phyloP scores from a whole-genome alignment of 2,329 filamentous ascomycete species.

The Davidsoniella eucalypti region DNA sequence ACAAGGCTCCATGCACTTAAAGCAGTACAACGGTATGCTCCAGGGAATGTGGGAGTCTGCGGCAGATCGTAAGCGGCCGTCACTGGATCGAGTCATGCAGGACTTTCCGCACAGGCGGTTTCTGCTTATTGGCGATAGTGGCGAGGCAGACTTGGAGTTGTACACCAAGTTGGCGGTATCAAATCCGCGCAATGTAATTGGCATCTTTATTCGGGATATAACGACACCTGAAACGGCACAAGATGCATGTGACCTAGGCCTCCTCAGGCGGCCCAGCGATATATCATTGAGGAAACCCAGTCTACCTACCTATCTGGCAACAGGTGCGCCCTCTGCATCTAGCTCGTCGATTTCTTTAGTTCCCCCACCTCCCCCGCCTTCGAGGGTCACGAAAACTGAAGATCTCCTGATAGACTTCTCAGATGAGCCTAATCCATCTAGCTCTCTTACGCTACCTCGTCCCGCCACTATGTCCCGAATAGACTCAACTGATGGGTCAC shows the following conservation, averaged over 20 bases:
- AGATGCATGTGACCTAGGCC: slow-evolving; percentile 16
- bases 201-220: slow-evolving; percentile 87
- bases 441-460: not conserved
- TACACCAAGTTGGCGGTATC: slow-evolving; percentile 85
- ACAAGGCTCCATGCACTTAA: slow-evolving; percentile 79
- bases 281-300: not conserved
- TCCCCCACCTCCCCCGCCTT: not conserved
- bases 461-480: not conserved
- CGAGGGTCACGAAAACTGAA: slow-evolving; percentile 27
- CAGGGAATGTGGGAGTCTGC: slow-evolving; percentile 97
- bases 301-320: not conserved
- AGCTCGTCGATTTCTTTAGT: not conserved
- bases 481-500: not conserved
- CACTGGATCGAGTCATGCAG: slow-evolving; percentile 64
- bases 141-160: slow-evolving; percentile 90
- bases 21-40: slow-evolving; percentile 92
- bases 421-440: slow-evolving; percentile 19
- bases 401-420: slow-evolving; percentile 42
- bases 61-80: slow-evolving; percentile 81
- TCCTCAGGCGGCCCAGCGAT: not conserved
- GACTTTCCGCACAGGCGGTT: slow-evolving; percentile 84
- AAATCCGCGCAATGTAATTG: slow-evolving; percentile 68
- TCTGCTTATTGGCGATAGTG: slow-evolving; percentile 84
- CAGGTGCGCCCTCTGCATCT: not conserved
- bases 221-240: slow-evolving; percentile 49